Base-by-base conservation (phyloP, 306 rosid species). In the Casuarina equisetifolia region DNA sequence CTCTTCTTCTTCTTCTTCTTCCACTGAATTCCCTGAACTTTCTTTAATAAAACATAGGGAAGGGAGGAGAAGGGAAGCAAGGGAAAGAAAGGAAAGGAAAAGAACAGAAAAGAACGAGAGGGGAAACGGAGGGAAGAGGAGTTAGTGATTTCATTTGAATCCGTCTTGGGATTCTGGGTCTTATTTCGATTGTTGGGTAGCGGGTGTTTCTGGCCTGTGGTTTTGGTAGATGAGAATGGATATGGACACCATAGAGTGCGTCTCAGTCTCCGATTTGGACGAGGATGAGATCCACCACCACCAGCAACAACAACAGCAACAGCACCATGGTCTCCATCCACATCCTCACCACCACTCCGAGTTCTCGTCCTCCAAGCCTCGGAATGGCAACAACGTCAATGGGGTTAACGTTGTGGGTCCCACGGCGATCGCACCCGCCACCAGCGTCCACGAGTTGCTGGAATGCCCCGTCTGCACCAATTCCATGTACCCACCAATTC, bases 401-500 rank as follows among this genome's bases (percentile, higher is more conserved):
- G 66, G 42, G 63, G 35, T 53, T 40, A 55, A 67, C 71, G 42
- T 76, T 4, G 40, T 79, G 17, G 80, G 80, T 0, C 76, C 81
- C 51, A 81, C 84, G 16, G 82, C 85, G 68, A 83, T 82, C 66
- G 76, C 91, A n/a, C 91, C 91, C 3, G 89, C 91, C 75, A 85
- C 91, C 81, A 88, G 91, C 82, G 91, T 88, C 76, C 91, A 88
- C 49, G 91, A 88, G 76, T 72, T 88, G 83, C 89, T 88, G 3
- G 89, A 88, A 71, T 88, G 91, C 82, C 89, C 91, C 0, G 91
- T 88, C 72, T 88, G 91, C 25, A 88, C 91, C 70, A 88, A 88
- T 74, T 88, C 91, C 52, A 88, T 88, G 91, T 88, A 88, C 76
- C 91, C 91, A 9, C 91, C 91, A 51, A 88, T 88, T 8, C 91